These are phyloP conservation scores for Flagelloscypha sp. DNA, from an alignment of 768 basidiomycete genomes.

Conservation along the genomic window DNA sequence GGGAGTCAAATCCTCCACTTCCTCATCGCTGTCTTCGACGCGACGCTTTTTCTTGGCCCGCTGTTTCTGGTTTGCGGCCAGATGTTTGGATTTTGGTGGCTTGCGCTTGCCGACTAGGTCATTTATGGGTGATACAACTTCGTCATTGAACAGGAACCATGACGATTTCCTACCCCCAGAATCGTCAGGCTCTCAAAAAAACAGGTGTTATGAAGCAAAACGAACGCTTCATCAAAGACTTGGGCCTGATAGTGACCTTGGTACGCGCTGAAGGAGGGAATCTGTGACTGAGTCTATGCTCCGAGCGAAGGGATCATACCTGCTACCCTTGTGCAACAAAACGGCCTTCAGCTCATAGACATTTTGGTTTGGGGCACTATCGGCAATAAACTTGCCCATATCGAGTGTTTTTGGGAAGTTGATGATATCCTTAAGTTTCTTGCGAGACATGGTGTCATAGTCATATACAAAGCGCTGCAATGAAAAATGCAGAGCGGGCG, in stretches of 20 bases:
- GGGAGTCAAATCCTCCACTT: slow-evolving; percentile 17
- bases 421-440: slow-evolving; percentile 78
- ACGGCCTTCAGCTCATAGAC: slow-evolving; percentile 83
- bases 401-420: slow-evolving; percentile 68
- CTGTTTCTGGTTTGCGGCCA: slow-evolving; percentile 25
- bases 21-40: slow-evolving; percentile 55
- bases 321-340: slow-evolving; percentile 80
- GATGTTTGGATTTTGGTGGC: too few species aligned
- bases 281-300: too few species aligned
- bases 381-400: slow-evolving; percentile 59
- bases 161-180: slow-evolving; percentile 40
- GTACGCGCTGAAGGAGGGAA: too few species aligned
- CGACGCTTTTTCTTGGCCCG: slow-evolving; percentile 39
- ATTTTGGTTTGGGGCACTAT: slow-evolving; percentile 17
- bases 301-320: too few species aligned
- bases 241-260: slow-evolving; percentile 87
- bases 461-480: slow-evolving; percentile 92
- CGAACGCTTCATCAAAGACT: slow-evolving; percentile 65
- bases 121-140: slow-evolving; percentile 60
- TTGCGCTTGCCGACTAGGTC: slow-evolving; percentile 39
- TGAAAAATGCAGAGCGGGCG: slow-evolving; percentile 87
- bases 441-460: slow-evolving; percentile 65
- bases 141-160: slow-evolving; percentile 95
- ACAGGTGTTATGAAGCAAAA: slow-evolving; percentile 4
- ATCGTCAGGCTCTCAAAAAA: slow-evolving; percentile 8